A percentile compares a stretch with the other conserved stretches of the same genome.
phyloP scores from a whole-genome alignment of 73 alveolate species.

The Paramecium sonneborni region DNA sequence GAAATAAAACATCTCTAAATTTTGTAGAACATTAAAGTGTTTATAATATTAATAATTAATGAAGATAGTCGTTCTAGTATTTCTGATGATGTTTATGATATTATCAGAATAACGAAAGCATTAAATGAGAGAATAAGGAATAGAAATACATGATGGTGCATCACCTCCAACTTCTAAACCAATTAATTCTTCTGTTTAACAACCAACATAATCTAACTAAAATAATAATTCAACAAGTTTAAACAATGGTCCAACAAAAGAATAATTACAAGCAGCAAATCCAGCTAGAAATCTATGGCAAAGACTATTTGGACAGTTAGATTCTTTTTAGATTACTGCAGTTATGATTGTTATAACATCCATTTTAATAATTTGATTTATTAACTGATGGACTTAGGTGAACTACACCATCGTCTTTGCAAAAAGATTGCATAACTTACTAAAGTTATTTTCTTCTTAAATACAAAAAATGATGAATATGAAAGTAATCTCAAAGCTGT shows the following conservation, averaged over 20 bases:
- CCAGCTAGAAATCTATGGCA: background rate
- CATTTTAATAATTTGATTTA: background rate
- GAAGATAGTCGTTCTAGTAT: background rate
- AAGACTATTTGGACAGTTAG: background rate
- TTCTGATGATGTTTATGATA: background rate
- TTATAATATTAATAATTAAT: background rate
- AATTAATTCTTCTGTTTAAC: background rate
- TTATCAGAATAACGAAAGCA: background rate
- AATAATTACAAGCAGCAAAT: background rate
- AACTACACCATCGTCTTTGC: conserved; percentile 30
- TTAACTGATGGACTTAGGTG: background rate
- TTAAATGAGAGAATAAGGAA: background rate
- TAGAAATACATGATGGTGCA: background rate
- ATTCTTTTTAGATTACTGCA: background rate
- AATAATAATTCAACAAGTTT: background rate
- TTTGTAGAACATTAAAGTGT: background rate
- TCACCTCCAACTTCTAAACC: background rate
- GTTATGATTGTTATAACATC: background rate
- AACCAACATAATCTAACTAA: background rate
- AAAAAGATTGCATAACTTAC: conserved; percentile 88
- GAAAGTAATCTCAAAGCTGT: conserved; percentile 65
- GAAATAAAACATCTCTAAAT: background rate
- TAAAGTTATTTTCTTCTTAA: conserved; percentile 88
- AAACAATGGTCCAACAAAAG: background rate
- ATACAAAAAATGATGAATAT: conserved; percentile 93